Evolutionary conservation across 371 early-diverging fungal genomes (phyloP).

Genomic region (Mucor racemosus): DNA sequence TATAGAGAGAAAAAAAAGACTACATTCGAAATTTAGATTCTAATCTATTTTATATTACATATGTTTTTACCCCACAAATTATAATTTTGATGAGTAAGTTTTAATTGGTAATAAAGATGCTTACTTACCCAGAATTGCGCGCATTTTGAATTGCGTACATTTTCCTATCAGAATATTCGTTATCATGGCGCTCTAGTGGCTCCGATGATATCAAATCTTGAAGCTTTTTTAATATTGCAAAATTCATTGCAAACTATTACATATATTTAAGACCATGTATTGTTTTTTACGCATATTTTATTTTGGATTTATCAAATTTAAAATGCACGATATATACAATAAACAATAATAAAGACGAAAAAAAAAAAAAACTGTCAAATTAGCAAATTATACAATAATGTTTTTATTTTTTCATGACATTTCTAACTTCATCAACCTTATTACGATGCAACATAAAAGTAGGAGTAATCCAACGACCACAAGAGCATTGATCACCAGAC

Average conservation of each 20-base stretch:
- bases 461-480: constrained; percentile 88
- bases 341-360: too few species aligned
- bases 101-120: not conserved
- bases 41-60: not conserved
- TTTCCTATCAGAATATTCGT: not conserved
- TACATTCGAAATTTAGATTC: too few species aligned
- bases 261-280: too few species aligned
- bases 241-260: too few species aligned
- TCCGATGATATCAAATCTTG: too few species aligned
- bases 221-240: too few species aligned
- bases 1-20: not conserved
- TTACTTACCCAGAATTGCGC: not conserved
- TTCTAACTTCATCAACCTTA: constrained; percentile 68
- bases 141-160: not conserved
- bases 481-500: constrained; percentile 86
- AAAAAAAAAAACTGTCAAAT: too few species aligned
- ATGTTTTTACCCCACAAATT: not conserved
- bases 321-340: not conserved
- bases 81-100: constrained; percentile 6
- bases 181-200: not conserved
- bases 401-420: constrained; percentile 20
- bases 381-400: too few species aligned
- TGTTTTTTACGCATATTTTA: not conserved
- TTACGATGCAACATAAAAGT: constrained; percentile 82
- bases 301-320: not conserved